Base-by-base conservation (phyloP, 345 rosid species). In the Stellera chamaejasme region DNA sequence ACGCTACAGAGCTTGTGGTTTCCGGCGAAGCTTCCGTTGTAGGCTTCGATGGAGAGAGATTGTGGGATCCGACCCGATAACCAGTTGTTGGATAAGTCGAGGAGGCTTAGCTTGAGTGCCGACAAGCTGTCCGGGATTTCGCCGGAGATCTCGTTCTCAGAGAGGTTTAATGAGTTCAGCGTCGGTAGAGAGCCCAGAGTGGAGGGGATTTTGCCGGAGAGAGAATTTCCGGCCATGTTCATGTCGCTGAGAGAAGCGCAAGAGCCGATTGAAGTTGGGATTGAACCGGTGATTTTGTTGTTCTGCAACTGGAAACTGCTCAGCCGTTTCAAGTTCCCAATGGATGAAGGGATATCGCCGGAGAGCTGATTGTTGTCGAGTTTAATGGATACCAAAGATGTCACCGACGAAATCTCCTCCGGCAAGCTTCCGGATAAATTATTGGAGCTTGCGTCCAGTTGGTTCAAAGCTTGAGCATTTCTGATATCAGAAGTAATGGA, bases 1-100 rank as follows among this genome's bases (percentile, higher is more conserved):
- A 50, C 50, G 70, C 93, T 84, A 65, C 98, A 92, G 19, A 92
- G 87, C 32, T 81, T 74, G 0, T 81, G 78, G 55, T 92, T 92
- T 14, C 89, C 87, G 0, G 69, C 64, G 53, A 92, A 88, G 78
- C 98, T 82, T 23, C 85, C 91, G 2, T 65, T 82, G 71, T 86
- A 78, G 1, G 95, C 94, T 50, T 75, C 75, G 45, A 77, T 71
- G 1, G 90, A 80, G 12, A 88, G 80, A 62, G 88, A 77, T 54
- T 58, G 63, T 5, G 96, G 98, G 44, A 92, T 69, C 5, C 45
- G 77, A 65, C 98, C 98, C 0, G 78, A 62, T 66, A 92, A 73
- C 11, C 54, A 60, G 56, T 92, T 92, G 70, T 76, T 52, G 4
- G 96, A 74, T 6, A 91, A 79, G 74, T 91, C 98, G 50, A 91